A percentile compares a stretch with the other conserved stretches of the same genome.
These are phyloP conservation scores for Floccularia luteovirens DNA, from an alignment of 768 basidiomycete genomes.

Conservation along the genomic window DNA sequence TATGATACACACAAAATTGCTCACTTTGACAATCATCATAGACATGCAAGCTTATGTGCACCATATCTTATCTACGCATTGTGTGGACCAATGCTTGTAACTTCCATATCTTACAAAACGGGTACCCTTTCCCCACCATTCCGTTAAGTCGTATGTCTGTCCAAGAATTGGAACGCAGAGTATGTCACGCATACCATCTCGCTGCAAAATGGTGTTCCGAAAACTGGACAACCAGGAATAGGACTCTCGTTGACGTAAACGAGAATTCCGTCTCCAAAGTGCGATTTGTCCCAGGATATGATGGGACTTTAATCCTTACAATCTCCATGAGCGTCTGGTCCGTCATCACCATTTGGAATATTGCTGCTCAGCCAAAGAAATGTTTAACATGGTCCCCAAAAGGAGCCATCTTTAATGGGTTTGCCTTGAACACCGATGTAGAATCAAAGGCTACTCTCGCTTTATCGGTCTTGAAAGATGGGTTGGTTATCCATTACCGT, in stretches of 20 bases:
- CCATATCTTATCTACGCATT: constrained; percentile 37
- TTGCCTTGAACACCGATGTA: constrained; percentile 40
- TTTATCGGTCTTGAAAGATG: constrained; percentile 35
- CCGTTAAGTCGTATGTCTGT: constrained; percentile 26
- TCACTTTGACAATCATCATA: constrained; percentile 13
- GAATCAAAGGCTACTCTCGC: constrained; percentile 41
- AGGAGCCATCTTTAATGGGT: constrained; percentile 43
- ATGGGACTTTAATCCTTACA: constrained; percentile 39
- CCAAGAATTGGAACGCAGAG: constrained; percentile 35
- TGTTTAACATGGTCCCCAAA: constrained; percentile 46
- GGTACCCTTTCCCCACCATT: constrained; percentile 42
- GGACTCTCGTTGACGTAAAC: constrained; percentile 19
- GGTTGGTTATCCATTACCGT: constrained; percentile 26
- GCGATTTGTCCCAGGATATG: constrained; percentile 40
- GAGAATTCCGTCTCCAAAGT: constrained; percentile 43
- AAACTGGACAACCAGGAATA: constrained; percentile 7
- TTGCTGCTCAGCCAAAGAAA: constrained; percentile 18
- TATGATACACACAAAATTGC: background rate
- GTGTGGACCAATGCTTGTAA: constrained; percentile 50
- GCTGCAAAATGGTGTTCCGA: constrained; percentile 39
- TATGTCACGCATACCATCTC: constrained; percentile 35
- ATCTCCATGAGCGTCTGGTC: constrained; percentile 60
- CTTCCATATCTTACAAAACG: constrained; percentile 31
- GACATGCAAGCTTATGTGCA: constrained; percentile 42
- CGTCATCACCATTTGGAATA: constrained; percentile 45